These are phyloP conservation scores for Blastomyces gilchristii DNA, from an alignment of 2,329 filamentous ascomycete genomes.

Conservation along the genomic window DNA sequence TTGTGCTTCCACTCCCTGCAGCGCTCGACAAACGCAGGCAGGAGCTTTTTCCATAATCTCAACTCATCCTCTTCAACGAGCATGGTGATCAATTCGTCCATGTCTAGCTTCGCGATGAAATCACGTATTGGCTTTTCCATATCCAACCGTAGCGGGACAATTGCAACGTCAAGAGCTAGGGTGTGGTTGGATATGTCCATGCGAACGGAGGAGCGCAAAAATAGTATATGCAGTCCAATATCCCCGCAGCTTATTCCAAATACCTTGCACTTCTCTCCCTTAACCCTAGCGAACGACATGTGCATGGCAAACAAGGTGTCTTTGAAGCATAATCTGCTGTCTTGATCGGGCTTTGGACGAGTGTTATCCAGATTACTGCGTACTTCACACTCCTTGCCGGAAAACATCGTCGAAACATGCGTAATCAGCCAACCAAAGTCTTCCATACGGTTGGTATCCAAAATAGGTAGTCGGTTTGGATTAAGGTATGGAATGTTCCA, in stretches of 20 bases:
- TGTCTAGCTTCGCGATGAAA: slow-evolving; percentile 8
- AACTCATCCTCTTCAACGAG: slow-evolving; percentile 21
- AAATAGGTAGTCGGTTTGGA: slow-evolving; percentile 18
- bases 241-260: slow-evolving; percentile 16
- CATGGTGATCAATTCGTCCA: slow-evolving; percentile 11
- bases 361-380: slow-evolving; percentile 5
- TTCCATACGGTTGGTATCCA: slow-evolving; percentile 13
- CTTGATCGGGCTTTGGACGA: slow-evolving; percentile 6
- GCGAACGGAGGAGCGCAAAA: slow-evolving; percentile 20
- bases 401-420: slow-evolving; percentile 18
- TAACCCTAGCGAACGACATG: slow-evolving; percentile 18
- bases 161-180: slow-evolving; percentile 24
- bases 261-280: slow-evolving; percentile 7
- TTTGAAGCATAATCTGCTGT: slow-evolving; percentile 20
- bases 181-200: slow-evolving; percentile 24
- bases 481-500: slow-evolving; percentile 20
- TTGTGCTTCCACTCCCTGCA: slow-evolving; percentile 32
- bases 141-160: slow-evolving; percentile 21
- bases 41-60: slow-evolving; percentile 24
- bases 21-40: slow-evolving; percentile 29
- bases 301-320: slow-evolving; percentile 22
- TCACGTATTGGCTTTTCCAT: slow-evolving; percentile 8
- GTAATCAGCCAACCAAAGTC: slow-evolving; percentile 17
- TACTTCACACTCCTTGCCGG: slow-evolving; percentile 14
- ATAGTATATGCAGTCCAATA: slow-evolving; percentile 16